Evolutionary conservation across 1,284 basidiomycete species (phyloP).

Genomic region (Phlebopus sp.): DNA sequence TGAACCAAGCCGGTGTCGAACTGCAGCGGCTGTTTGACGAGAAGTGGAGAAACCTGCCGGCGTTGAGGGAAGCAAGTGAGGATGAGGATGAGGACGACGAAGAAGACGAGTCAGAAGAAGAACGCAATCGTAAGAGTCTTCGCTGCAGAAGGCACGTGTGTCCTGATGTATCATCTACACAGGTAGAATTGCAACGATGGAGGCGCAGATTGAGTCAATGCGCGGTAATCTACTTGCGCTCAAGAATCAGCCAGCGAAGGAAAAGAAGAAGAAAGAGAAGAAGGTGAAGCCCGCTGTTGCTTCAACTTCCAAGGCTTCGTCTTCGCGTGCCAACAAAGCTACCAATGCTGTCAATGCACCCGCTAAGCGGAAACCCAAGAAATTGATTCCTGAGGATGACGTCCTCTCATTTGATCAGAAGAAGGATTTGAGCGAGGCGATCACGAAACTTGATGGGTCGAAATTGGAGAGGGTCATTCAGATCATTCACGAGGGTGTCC

Average conservation of each 20-base stretch:
- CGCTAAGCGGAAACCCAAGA: conserved; percentile 58
- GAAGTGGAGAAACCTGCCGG: conserved; percentile 83
- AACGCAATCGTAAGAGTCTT: conserved; percentile 52
- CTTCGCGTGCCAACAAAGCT: conserved; percentile 46
- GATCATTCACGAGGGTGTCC: conserved; percentile 89
- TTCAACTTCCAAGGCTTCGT: conserved; percentile 56
- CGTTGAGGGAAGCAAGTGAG: conserved; percentile 52
- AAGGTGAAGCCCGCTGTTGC: conserved; percentile 53
- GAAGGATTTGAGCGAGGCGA: conserved; percentile 93
- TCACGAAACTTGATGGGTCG: conserved; percentile 72
- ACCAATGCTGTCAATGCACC: conserved; percentile 27
- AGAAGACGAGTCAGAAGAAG: conserved; percentile 47
- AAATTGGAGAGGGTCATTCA: conserved; percentile 84
- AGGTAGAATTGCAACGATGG: conserved; percentile 71
- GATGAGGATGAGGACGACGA: conserved; percentile 51
- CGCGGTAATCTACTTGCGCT: conserved; percentile 60
- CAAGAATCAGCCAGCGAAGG: conserved; percentile 50
- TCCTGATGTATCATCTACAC: conserved; percentile 19
- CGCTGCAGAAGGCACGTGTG: neutral
- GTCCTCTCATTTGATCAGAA: conserved; percentile 88
- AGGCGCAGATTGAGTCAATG: conserved; percentile 73
- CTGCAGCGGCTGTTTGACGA: conserved; percentile 87
- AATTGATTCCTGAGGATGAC: conserved; percentile 61
- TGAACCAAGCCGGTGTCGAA: conserved; percentile 80
- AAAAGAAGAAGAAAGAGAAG: conserved; percentile 68